Evolutionary conservation across 202 grass and related monocot species (phyloP).

Genomic region (Brachypodium distachyon): DNA sequence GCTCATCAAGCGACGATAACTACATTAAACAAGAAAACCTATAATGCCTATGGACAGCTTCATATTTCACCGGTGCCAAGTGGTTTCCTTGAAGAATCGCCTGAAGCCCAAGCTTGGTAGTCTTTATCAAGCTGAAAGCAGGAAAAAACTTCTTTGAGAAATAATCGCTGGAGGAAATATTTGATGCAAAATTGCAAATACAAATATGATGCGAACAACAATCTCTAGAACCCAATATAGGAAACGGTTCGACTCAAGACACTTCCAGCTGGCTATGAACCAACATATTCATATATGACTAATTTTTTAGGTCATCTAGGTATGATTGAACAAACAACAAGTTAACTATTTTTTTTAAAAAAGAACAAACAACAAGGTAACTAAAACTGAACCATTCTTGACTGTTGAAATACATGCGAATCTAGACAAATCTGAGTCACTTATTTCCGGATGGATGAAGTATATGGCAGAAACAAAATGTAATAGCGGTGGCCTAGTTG

Average conservation of each 20-base stretch:
- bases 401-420: not conserved
- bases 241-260: not conserved
- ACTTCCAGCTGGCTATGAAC: not conserved
- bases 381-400: not conserved
- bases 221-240: not conserved
- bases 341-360: too few species aligned
- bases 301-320: not conserved
- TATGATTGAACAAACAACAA: not conserved
- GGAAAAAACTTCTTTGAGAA: not conserved
- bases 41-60: constrained; percentile 30
- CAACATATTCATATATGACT: not conserved
- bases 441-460: too few species aligned
- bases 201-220: not conserved
- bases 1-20: not conserved
- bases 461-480: not conserved
- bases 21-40: constrained; percentile 16
- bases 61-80: constrained; percentile 93
- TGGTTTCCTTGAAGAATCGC: constrained; percentile 81
- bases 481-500: not conserved
- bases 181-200: not conserved
- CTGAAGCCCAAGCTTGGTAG: constrained; percentile 88
- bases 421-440: too few species aligned
- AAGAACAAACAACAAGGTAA: not conserved
- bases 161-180: not conserved
- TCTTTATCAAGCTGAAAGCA: constrained; percentile 80